phyloP scores from a whole-genome alignment of 495 filamentous ascomycete genomes.

The Aspergillus cristatus region DNA sequence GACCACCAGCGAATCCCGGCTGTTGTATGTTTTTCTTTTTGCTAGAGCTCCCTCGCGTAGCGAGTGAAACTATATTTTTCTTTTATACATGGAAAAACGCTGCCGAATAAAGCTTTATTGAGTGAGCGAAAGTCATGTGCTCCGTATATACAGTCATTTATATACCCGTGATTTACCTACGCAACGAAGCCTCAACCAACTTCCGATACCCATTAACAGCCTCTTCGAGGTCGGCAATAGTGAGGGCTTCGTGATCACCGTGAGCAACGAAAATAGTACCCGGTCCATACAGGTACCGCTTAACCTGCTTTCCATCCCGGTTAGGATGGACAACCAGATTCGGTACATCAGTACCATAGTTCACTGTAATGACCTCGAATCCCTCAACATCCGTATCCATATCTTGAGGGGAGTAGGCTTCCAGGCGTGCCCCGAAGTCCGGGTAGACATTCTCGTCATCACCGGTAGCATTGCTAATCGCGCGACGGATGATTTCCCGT shows the following conservation, averaged over 20 bases:
- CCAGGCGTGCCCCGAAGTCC: constrained; percentile 35
- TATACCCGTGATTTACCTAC: no score
- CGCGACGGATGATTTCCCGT: constrained; percentile 37
- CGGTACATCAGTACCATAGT: constrained; percentile 90
- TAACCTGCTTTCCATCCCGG: constrained; percentile 34
- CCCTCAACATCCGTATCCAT: constrained; percentile 73
- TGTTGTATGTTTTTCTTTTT: no score
- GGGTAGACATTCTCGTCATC: constrained; percentile 51
- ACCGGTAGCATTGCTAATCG: constrained; percentile 50
- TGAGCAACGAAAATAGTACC: constrained; percentile 87
- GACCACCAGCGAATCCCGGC: no score
- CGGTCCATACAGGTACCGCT: constrained; percentile 81
- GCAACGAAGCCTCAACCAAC: constrained; percentile 50
- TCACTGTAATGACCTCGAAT: constrained; percentile 70
- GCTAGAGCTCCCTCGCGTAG: no score
- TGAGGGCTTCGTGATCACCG: constrained; percentile 72
- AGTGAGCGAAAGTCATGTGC: no score
- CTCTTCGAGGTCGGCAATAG: constrained; percentile 53
- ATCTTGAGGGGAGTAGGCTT: constrained; percentile 65
- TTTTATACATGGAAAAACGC: no score
- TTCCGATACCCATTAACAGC: constrained; percentile 65
- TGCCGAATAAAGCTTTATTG: no score
- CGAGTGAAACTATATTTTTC: no score
- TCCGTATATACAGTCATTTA: no score
- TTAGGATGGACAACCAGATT: constrained; percentile 44